These are phyloP conservation scores for Podosphaera fusca DNA, from an alignment of 2,329 filamentous ascomycete species.

Conservation along the genomic window DNA sequence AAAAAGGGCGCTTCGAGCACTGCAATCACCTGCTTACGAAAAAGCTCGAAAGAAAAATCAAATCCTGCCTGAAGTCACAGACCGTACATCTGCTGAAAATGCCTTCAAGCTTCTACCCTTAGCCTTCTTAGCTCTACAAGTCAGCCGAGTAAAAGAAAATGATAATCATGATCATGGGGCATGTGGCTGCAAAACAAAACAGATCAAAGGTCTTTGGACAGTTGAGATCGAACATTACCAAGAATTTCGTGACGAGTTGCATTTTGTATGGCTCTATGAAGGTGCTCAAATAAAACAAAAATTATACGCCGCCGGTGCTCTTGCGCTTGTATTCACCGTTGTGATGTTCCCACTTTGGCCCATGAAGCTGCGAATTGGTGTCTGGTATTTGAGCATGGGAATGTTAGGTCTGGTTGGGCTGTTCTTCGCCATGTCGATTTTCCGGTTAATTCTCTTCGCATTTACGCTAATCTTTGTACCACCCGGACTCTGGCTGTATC, in stretches of 20 bases:
- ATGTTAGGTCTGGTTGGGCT: conserved; percentile 72
- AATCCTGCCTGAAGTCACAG: conserved; percentile 65
- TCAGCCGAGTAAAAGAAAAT: conserved; percentile 43
- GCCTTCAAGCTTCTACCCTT: conserved; percentile 86
- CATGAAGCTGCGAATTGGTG: conserved; percentile 67
- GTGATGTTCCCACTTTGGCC: conserved; percentile 97
- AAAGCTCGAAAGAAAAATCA: conserved; percentile 82
- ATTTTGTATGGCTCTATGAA: conserved; percentile 95
- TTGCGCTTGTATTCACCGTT: conserved; percentile 63
- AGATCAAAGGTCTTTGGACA: conserved; percentile 87
- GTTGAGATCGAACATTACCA: conserved; percentile 93
- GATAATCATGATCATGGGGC: conserved; percentile 46
- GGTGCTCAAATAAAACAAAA: conserved; percentile 85
- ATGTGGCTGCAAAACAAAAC: conserved; percentile 52
- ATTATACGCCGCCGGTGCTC: conserved; percentile 64
- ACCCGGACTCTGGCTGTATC: conserved; percentile 93
- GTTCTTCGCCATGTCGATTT: conserved; percentile 95
- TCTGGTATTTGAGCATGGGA: conserved; percentile 93
- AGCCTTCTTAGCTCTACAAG: conserved; percentile 78
- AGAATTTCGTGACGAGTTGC: conserved; percentile 64
- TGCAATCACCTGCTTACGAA: conserved; percentile 71
- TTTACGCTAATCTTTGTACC: conserved; percentile 66
- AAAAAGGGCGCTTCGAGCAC: conserved; percentile 79
- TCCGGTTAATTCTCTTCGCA: conserved; percentile 84
- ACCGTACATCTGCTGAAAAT: conserved; percentile 76